Evolutionary conservation across 2,329 filamentous ascomycete species (phyloP).

Genomic region (Colletotrichum lentis): DNA sequence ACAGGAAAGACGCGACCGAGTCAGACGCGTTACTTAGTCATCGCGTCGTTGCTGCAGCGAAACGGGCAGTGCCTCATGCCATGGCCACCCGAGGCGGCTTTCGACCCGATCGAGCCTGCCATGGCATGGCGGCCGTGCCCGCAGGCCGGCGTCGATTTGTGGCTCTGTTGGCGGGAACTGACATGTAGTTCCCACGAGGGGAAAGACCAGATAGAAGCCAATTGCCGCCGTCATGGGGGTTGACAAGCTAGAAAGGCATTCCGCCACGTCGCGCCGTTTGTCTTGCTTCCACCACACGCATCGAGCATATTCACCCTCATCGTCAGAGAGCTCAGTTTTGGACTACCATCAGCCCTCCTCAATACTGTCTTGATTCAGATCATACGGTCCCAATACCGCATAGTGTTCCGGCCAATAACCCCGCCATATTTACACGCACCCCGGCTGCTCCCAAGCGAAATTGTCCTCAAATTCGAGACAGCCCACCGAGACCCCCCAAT

Average conservation of each 20-base stretch:
- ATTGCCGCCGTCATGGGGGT: slow-evolving; percentile 19
- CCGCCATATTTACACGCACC: slow-evolving; percentile 25
- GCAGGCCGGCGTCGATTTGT: slow-evolving; percentile 9
- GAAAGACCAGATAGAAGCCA: slow-evolving; percentile 32
- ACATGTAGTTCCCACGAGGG: slow-evolving; percentile 16
- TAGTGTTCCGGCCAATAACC: slow-evolving; percentile 25
- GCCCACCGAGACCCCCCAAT: slow-evolving; percentile 9
- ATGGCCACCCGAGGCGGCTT: slow-evolving; percentile 4
- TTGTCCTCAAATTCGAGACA: slow-evolving; percentile 26
- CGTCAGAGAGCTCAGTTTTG: slow-evolving; percentile 10
- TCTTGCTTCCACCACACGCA: slow-evolving; percentile 7
- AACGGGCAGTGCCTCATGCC: slow-evolving; percentile 20
- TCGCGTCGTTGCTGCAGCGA: slow-evolving; percentile 22
- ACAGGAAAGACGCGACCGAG: slow-evolving; percentile 28
- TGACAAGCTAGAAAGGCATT: slow-evolving; percentile 1
- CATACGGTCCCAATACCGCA: slow-evolving; percentile 18
- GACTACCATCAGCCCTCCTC: neutral
- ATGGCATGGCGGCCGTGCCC: slow-evolving; percentile 1
- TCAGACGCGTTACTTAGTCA: slow-evolving; percentile 28
- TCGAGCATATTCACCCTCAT: slow-evolving; percentile 14
- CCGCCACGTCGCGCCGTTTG: neutral
- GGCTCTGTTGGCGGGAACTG: slow-evolving; percentile 25
- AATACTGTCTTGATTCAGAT: slow-evolving; percentile 14
- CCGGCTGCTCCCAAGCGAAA: slow-evolving; percentile 33
- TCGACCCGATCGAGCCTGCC: slow-evolving; percentile 24